Percentiles rank a stretch among this genome's conserved stretches.
Conservation (phyloP, 768 basidiomycete genomes). For the Lactarius psammicola region DNA sequence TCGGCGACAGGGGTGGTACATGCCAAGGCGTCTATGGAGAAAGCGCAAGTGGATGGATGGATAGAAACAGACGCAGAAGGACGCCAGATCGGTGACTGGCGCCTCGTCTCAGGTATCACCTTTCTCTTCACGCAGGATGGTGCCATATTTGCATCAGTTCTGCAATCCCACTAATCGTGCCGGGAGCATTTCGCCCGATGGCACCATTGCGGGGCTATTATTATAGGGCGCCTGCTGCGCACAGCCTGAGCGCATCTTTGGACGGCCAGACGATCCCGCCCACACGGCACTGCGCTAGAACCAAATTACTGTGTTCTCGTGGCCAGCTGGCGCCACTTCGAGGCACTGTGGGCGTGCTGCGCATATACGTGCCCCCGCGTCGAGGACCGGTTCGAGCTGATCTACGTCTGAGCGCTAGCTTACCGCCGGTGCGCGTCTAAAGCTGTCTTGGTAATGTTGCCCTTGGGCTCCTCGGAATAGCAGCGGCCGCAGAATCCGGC, state of each 20-base stretch:
- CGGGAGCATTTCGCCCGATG: slow-evolving; percentile 9
- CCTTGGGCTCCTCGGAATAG: neutral
- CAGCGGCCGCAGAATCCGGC: neutral
- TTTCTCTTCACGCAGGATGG: neutral
- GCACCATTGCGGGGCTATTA: slow-evolving; percentile 10
- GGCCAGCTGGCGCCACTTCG: neutral
- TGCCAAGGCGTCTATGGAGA: neutral
- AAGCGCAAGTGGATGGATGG: too few species aligned
- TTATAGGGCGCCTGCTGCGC: neutral
- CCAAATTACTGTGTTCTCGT: neutral
- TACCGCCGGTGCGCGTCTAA: slow-evolving; percentile 9
- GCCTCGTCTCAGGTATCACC: too few species aligned
- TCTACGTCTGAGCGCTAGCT: slow-evolving; percentile 2
- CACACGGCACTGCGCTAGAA: neutral
- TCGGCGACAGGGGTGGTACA: neutral
- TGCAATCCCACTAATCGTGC: too few species aligned
- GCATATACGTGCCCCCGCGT: neutral
- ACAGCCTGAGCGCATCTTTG: neutral
- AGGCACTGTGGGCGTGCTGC: neutral
- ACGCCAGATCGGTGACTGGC: neutral
- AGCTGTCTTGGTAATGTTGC: too few species aligned
- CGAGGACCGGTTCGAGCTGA: slow-evolving; percentile 13
- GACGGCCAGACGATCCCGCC: neutral
- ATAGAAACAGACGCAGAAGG: neutral
- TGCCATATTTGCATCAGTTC: slow-evolving; percentile 11